These are phyloP conservation scores for Nothophaeocryptopus gaeumannii DNA, from an alignment of 2,329 filamentous ascomycete species.

Conservation along the genomic window DNA sequence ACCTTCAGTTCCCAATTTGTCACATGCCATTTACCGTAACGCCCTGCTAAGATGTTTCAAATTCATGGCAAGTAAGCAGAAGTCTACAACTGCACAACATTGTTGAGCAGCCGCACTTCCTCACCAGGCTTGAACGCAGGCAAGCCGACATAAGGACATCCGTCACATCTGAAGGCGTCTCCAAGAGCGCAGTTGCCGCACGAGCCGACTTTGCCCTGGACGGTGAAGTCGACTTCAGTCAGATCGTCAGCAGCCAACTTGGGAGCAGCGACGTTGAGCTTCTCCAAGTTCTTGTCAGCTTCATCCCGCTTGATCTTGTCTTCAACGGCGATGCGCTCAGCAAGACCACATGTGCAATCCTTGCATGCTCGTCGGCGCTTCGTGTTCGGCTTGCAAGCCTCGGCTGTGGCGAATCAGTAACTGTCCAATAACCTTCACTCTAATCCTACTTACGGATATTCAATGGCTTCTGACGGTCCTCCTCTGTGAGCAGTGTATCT, in stretches of 20 bases:
- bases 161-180: conserved; percentile 67
- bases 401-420: conserved; percentile 51
- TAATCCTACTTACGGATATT: conserved; percentile 62
- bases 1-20: conserved; percentile 1
- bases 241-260: conserved; percentile 76
- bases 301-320: conserved; percentile 65
- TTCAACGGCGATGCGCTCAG: conserved; percentile 80
- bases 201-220: conserved; percentile 92
- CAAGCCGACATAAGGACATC: conserved; percentile 82
- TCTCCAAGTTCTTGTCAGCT: conserved; percentile 59
- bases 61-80: not conserved
- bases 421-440: too few species aligned
- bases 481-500: conserved; percentile 78
- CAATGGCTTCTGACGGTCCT: conserved; percentile 74
- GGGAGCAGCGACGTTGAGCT: conserved; percentile 43
- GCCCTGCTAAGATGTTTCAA: conserved; percentile 8
- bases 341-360: conserved; percentile 93
- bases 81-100: conserved; percentile 72
- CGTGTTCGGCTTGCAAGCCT: conserved; percentile 82
- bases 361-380: conserved; percentile 94
- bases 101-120: conserved; percentile 83
- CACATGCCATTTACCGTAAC: not conserved
- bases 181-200: conserved; percentile 93
- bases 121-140: conserved; percentile 97
- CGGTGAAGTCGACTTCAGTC: conserved; percentile 90